Percentiles rank a stretch among this genome's conserved stretches.
These are phyloP conservation scores for Ophiostoma sp. DNA, from an alignment of 2,329 filamentous ascomycete genomes.

Conservation along the genomic window DNA sequence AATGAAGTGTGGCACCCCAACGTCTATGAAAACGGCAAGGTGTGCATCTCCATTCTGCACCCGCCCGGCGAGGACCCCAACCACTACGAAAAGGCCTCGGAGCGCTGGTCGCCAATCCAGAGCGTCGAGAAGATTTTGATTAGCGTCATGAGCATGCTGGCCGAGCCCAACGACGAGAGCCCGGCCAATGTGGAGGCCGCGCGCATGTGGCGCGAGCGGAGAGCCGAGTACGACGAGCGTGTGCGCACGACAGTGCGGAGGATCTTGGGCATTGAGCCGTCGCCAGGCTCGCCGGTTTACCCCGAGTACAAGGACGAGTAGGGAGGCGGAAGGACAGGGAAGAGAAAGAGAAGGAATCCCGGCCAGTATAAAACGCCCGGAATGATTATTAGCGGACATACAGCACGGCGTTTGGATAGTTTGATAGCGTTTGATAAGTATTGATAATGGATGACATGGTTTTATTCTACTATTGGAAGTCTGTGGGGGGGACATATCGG, in stretches of 20 bases:
- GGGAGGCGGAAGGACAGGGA: not conserved
- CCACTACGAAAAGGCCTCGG: conserved; percentile 93
- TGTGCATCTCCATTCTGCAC: conserved; percentile 98
- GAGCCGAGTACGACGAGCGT: conserved; percentile 76
- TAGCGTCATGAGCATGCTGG: conserved; percentile 96
- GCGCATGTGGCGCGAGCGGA: conserved; percentile 87
- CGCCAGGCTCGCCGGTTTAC: not conserved
- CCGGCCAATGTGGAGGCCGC: conserved; percentile 95
- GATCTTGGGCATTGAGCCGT: conserved; percentile 55
- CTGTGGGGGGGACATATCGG: not conserved
- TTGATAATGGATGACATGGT: not conserved
- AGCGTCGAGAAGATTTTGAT: conserved; percentile 97
- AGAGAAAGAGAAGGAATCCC: not conserved
- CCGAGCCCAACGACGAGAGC: conserved; percentile 94
- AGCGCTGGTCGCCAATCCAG: conserved; percentile 95
- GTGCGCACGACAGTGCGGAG: conserved; percentile 77
- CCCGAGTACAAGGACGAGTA: conserved; percentile 8
- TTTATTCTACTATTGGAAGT: not conserved
- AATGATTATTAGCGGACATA: not conserved
- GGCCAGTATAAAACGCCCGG: not conserved
- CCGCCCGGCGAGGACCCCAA: conserved; percentile 95
- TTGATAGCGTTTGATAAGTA: not conserved
- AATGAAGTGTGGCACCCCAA: conserved; percentile 91
- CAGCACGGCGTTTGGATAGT: conserved; percentile 5
- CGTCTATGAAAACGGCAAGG: conserved; percentile 84